phyloP scores from a whole-genome alignment of 345 rosid species.

The Carallia pectinifolia region DNA sequence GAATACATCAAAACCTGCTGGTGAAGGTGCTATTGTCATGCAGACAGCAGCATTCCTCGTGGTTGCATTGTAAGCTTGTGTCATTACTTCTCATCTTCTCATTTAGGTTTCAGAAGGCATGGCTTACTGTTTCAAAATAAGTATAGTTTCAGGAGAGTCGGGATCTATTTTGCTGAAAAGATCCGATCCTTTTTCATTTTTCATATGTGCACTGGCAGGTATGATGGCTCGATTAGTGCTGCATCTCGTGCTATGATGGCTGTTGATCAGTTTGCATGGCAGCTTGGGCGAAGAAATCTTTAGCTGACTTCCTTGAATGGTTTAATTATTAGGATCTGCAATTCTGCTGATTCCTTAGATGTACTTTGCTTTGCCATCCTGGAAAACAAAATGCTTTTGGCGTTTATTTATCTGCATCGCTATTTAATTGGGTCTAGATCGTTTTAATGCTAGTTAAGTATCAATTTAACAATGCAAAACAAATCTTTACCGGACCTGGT shows the following conservation, averaged over 20 bases:
- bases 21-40: conserved; percentile 83
- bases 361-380: background rate
- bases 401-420: background rate
- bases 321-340: background rate
- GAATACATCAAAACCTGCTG: conserved; percentile 55
- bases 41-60: conserved; percentile 60
- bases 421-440: background rate
- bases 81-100: background rate
- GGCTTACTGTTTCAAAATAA: background rate
- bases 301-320: background rate
- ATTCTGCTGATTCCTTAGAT: background rate
- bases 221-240: conserved; percentile 71
- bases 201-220: conserved; percentile 35
- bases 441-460: background rate
- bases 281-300: conserved; percentile 30
- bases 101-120: background rate
- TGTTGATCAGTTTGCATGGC: conserved; percentile 61
- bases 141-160: background rate
- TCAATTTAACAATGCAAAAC: background rate
- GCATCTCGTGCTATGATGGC: conserved; percentile 74
- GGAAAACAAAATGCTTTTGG: background rate
- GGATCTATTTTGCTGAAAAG: background rate
- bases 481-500: background rate
- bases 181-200: background rate
- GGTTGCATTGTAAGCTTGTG: conserved; percentile 63